phyloP scores from a whole-genome alignment of 1,139 yeast species.

The Saccharomycopsis crataegensis region DNA sequence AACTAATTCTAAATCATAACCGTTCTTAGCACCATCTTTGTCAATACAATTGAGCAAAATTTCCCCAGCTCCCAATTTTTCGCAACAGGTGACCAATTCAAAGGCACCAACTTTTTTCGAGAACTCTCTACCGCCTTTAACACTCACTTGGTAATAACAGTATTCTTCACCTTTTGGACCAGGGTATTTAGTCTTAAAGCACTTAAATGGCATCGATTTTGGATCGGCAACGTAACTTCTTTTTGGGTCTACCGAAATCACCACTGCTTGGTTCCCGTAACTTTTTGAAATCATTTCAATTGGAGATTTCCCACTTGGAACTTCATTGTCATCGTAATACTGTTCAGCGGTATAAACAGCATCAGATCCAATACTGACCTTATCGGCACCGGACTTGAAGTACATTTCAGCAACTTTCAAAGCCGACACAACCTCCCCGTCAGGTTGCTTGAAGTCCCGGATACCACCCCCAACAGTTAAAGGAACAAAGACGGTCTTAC shows the following conservation, averaged over 20 bases:
- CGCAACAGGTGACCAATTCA: slow-evolving; percentile 83
- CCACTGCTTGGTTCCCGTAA: slow-evolving; percentile 95
- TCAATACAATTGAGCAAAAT: slow-evolving; percentile 87
- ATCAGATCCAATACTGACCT: slow-evolving; percentile 95
- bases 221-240: slow-evolving; percentile 67
- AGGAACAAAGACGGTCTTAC: slow-evolving; percentile 90
- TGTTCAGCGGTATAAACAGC: slow-evolving; percentile 87
- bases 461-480: slow-evolving; percentile 98
- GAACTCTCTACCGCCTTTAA: slow-evolving; percentile 87
- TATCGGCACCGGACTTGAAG: slow-evolving; percentile 95
- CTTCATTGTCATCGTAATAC: slow-evolving; percentile 51
- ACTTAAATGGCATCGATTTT: slow-evolving; percentile 37
- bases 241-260: slow-evolving; percentile 93
- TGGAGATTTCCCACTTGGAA: slow-evolving; percentile 68
- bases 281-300: slow-evolving; percentile 87
- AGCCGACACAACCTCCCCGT: slow-evolving; percentile 70
- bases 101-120: slow-evolving; percentile 83
- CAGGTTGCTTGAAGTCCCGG: slow-evolving; percentile 80
- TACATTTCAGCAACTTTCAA: slow-evolving; percentile 84
- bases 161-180: slow-evolving; percentile 85
- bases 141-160: slow-evolving; percentile 92
- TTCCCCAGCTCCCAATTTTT: slow-evolving; percentile 95
- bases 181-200: slow-evolving; percentile 42
- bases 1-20: slow-evolving; percentile 81
- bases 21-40: slow-evolving; percentile 91